Percentiles rank a stretch among this genome's conserved stretches.
Conservation (phyloP, 768 basidiomycete species). For the Pisolithus marmoratus region DNA sequence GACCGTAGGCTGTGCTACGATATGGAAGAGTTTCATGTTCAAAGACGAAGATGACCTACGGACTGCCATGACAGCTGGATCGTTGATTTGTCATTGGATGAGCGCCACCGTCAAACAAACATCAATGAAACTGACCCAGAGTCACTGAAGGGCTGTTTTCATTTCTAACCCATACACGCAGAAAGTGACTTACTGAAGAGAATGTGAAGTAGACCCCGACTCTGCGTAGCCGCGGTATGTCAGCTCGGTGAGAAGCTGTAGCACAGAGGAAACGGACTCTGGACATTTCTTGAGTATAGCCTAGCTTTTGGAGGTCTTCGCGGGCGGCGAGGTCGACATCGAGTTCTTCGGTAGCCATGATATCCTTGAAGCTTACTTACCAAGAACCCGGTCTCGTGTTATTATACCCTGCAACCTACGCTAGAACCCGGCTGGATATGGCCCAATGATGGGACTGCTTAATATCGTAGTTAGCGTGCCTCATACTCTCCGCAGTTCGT, state of each 20-base stretch:
- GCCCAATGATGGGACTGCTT: too few species aligned
- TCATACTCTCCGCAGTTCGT: too few species aligned
- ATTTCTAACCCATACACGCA: neutral
- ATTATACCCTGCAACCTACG: neutral
- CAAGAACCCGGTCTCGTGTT: neutral
- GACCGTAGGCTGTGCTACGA: conserved; percentile 41
- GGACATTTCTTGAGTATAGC: conserved; percentile 51
- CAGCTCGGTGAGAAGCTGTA: neutral
- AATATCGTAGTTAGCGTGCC: too few species aligned
- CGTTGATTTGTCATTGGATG: conserved; percentile 3
- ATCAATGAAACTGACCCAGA: conserved; percentile 31
- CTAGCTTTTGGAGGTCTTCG: conserved; percentile 43
- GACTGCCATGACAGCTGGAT: conserved; percentile 53
- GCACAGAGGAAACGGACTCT: conserved; percentile 29
- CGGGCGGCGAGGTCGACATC: conserved; percentile 23
- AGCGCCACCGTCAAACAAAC: neutral
- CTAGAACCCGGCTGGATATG: too few species aligned
- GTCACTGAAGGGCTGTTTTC: conserved; percentile 33
- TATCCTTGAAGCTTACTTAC: neutral
- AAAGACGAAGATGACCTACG: conserved; percentile 36
- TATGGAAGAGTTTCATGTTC: conserved; percentile 1
- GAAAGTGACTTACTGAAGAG: conserved; percentile 41
- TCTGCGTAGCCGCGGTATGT: conserved; percentile 22
- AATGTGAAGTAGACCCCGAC: conserved; percentile 46
- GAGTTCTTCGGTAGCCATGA: conserved; percentile 10